These are phyloP conservation scores for Euphorbia celastroides DNA, from an alignment of 441 rosid species.

Conservation along the genomic window DNA sequence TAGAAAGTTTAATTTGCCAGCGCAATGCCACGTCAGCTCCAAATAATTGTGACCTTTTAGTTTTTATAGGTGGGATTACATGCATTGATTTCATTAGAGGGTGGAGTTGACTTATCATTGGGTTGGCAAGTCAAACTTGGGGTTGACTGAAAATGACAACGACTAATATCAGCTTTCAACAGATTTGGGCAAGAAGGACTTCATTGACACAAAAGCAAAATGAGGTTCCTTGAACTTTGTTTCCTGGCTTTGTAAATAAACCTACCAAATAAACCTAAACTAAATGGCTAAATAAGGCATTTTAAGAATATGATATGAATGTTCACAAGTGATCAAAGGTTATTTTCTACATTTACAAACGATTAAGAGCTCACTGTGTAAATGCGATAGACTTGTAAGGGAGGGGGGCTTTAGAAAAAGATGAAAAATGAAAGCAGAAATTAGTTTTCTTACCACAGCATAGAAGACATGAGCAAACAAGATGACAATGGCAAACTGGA, in stretches of 20 bases:
- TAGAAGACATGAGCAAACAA: conserved; percentile 65
- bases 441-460: conserved; percentile 43
- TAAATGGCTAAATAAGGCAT: neutral
- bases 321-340: neutral
- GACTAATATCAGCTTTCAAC: no score
- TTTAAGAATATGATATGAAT: neutral
- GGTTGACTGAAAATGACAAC: no score
- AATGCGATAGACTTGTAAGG: neutral
- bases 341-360: no score
- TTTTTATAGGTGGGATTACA: no score
- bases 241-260: no score
- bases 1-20: neutral
- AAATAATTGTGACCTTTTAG: no score
- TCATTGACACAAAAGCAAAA: neutral
- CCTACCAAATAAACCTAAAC: neutral
- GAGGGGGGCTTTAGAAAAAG: neutral
- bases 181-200: no score
- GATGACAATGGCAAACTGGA: conserved; percentile 66
- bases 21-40: no score
- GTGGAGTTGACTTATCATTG: no score
- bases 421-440: neutral
- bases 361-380: neutral
- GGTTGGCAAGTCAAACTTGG: no score
- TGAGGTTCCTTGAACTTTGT: neutral
- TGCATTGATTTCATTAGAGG: no score